A percentile compares a stretch with the other conserved stretches of the same genome.
Conservation (phyloP, 345 rosid genomes). For the Cardiospermum halicacabum region DNA sequence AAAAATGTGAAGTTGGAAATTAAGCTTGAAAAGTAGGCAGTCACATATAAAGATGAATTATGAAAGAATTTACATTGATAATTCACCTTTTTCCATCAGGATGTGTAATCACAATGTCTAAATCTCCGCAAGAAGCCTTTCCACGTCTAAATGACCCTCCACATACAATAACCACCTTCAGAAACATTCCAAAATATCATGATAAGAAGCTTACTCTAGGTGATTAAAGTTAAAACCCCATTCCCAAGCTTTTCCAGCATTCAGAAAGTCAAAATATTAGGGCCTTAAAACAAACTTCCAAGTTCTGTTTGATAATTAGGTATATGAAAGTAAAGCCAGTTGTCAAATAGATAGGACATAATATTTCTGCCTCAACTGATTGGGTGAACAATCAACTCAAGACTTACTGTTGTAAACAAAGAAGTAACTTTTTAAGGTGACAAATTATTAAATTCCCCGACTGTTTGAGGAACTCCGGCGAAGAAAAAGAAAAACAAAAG, state of each 20-base stretch:
- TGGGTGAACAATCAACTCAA: not conserved
- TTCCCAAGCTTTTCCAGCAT: no score
- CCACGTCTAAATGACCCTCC: conserved; percentile 99
- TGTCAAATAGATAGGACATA: not conserved
- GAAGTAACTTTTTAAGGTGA: not conserved
- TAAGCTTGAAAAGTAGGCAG: not conserved
- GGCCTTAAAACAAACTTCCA: no score
- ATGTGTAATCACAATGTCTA: conserved; percentile 81
- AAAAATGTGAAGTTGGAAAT: not conserved
- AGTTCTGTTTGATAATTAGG: not conserved
- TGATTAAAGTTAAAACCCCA: no score
- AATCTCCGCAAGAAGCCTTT: conserved; percentile 88
- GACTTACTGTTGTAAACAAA: not conserved
- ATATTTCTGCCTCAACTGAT: not conserved
- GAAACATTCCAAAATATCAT: conserved; percentile 12
- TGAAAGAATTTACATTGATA: not conserved
- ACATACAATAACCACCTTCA: conserved; percentile 67
- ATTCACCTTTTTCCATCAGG: conserved; percentile 81
- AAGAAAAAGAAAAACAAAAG: not conserved
- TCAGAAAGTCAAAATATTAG: no score
- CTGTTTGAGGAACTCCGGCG: not conserved
- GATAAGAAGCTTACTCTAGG: not conserved
- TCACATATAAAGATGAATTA: not conserved
- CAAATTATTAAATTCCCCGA: no score
- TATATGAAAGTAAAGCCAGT: not conserved